A percentile compares a stretch with the other conserved stretches of the same genome.
These are phyloP conservation scores for Phytopythium sindhum DNA, from an alignment of 352 stramenopile genomes.

Conservation along the genomic window DNA sequence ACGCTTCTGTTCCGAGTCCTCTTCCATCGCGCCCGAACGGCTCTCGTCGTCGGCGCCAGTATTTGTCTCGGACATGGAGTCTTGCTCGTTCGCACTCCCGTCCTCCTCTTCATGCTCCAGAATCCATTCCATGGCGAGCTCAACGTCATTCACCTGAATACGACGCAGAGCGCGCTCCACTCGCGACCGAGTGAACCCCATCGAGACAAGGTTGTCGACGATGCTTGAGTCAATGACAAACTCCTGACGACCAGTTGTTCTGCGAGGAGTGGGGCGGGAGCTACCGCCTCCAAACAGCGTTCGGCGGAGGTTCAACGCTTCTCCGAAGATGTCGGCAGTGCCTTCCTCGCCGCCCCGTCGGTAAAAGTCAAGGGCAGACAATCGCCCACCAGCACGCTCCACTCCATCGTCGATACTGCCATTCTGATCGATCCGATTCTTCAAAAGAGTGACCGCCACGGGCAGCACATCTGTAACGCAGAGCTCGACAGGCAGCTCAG, in stretches of 20 bases:
- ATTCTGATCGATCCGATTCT: constrained; percentile 63
- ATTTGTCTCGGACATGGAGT: constrained; percentile 2
- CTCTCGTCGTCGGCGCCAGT: constrained; percentile 1
- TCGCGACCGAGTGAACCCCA: constrained; percentile 92
- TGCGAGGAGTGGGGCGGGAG: constrained; percentile 11
- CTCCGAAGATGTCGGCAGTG: constrained; percentile 9
- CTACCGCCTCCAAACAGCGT: constrained; percentile 43
- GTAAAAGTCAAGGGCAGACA: constrained; percentile 24
- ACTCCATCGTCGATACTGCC: constrained; percentile 16
- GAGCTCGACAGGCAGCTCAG: constrained; percentile 34
- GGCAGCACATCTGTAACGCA: constrained; percentile 64
- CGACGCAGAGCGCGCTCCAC: constrained; percentile 89
- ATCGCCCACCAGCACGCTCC: constrained; percentile 31
- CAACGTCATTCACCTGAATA: constrained; percentile 89
- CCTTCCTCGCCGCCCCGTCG: background rate
- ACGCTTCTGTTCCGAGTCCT: constrained; percentile 29
- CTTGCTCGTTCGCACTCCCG: constrained; percentile 18
- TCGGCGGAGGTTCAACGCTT: constrained; percentile 38
- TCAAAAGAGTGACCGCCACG: constrained; percentile 69
- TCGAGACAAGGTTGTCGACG: constrained; percentile 91
- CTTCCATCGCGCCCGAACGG: constrained; percentile 14
- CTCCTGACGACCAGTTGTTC: constrained; percentile 27
- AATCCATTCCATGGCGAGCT: constrained; percentile 97
- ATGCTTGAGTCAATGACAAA: constrained; percentile 91
- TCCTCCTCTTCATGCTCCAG: constrained; percentile 67